phyloP scores from a whole-genome alignment of 768 basidiomycete species.

The Tylopilus rubrobrunneus region DNA sequence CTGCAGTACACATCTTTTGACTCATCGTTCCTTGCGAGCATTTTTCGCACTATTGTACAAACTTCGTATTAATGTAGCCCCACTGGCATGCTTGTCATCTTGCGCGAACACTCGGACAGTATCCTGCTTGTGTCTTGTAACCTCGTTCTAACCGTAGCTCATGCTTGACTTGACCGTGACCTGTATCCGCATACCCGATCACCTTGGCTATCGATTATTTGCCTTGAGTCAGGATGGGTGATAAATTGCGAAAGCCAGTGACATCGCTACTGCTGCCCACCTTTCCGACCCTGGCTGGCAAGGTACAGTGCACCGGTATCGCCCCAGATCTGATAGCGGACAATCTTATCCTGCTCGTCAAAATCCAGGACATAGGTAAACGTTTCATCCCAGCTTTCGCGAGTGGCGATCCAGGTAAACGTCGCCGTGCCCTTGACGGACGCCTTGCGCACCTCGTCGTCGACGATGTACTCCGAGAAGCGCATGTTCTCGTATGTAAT shows the following conservation, averaged over 20 bases:
- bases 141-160: not conserved
- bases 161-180: constrained; percentile 1
- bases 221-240: not conserved
- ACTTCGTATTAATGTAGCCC: constrained; percentile 15
- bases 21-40: not conserved
- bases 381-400: constrained; percentile 57
- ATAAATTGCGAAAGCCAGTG: not conserved
- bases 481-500: constrained; percentile 49
- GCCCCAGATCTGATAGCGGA: constrained; percentile 63
- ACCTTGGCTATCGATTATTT: not conserved
- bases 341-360: constrained; percentile 52
- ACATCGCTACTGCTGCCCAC: constrained; percentile 3
- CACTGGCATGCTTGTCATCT: not conserved
- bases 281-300: constrained; percentile 42
- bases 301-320: constrained; percentile 65
- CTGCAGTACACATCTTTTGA: not conserved
- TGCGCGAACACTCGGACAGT: constrained; percentile 11
- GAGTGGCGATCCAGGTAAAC: constrained; percentile 54
- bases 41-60: constrained; percentile 15
- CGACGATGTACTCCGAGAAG: constrained; percentile 56
- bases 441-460: constrained; percentile 47
- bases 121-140: not conserved
- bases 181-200: constrained; percentile 6
- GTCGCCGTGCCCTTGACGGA: constrained; percentile 49
- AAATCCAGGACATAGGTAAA: constrained; percentile 61